These are phyloP conservation scores for Aphanoascus verrucosus DNA, from an alignment of 2,329 filamentous ascomycete genomes.

Conservation along the genomic window DNA sequence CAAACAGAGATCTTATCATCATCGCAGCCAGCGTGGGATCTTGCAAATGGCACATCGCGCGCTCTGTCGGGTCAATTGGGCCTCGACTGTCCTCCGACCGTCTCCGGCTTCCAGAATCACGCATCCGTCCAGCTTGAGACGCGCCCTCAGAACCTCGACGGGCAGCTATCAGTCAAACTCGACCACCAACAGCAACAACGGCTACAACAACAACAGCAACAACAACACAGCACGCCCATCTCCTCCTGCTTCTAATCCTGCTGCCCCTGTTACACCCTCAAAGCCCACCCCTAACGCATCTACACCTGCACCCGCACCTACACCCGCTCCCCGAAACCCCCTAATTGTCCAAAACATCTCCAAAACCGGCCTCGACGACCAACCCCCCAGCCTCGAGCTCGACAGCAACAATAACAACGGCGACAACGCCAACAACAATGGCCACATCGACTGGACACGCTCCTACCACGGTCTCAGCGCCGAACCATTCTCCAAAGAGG, in stretches of 20 bases:
- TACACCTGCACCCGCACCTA: conserved; percentile 13
- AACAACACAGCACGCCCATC: neutral
- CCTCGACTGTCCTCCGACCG: neutral
- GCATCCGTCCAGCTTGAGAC: too few relatives aligned
- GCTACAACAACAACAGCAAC: conserved; percentile 6
- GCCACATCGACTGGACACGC: conserved; percentile 65
- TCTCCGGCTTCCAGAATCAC: neutral
- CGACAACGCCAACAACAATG: conserved; percentile 20
- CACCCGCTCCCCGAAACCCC: conserved; percentile 16
- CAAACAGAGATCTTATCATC: neutral
- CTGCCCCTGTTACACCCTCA: neutral
- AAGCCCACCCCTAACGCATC: conserved; percentile 9
- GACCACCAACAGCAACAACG: neutral
- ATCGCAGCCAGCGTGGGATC: neutral
- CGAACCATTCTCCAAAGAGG: conserved; percentile 59
- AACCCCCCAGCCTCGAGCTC: conserved; percentile 25
- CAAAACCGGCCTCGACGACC: conserved; percentile 30
- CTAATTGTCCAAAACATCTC: conserved; percentile 30
- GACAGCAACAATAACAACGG: neutral
- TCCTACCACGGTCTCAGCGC: conserved; percentile 72
- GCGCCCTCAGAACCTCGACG: conserved; percentile 13
- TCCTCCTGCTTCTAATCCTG: conserved; percentile 1
- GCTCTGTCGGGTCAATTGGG: conserved; percentile 1
- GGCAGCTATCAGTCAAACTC: conserved; percentile 13
- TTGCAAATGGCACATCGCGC: conserved; percentile 6